A percentile compares a stretch with the other conserved stretches of the same genome.
Evolutionary conservation across 1,139 yeast species (phyloP).

Genomic region (Suhomyces taliae): DNA sequence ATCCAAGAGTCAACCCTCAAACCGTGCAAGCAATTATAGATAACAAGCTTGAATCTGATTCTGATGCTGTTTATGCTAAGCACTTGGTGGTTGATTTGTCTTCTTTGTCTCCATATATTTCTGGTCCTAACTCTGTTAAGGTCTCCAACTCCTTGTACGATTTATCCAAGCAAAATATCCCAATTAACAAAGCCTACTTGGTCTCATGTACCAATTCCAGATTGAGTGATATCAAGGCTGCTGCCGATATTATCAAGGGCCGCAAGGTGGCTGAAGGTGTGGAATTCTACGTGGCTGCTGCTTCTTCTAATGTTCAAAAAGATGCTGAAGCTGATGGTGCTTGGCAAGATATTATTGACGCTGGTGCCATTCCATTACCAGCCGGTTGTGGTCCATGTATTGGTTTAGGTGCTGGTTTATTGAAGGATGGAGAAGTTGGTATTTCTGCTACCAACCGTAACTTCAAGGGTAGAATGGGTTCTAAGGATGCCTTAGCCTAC

Average conservation of each 20-base stretch:
- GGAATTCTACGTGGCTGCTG: conserved; percentile 96
- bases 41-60: conserved; percentile 57
- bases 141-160: conserved; percentile 77
- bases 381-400: conserved; percentile 99
- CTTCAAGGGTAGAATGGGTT: conserved; percentile 99
- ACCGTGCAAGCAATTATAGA: conserved; percentile 53
- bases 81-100: conserved; percentile 76
- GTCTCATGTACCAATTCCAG: conserved; percentile 98
- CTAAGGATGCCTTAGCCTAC: conserved; percentile 92
- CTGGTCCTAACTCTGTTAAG: conserved; percentile 98
- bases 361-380: conserved; percentile 94
- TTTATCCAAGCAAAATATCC: conserved; percentile 68
- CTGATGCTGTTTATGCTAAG: conserved; percentile 84
- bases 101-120: conserved; percentile 85
- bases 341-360: conserved; percentile 84
- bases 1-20: conserved; percentile 73
- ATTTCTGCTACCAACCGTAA: conserved; percentile 98
- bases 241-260: conserved; percentile 82
- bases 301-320: conserved; percentile 86
- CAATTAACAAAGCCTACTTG: conserved; percentile 88
- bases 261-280: conserved; percentile 84
- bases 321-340: conserved; percentile 91
- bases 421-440: conserved; percentile 95
- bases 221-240: conserved; percentile 88
- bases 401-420: conserved; percentile 91